These are phyloP conservation scores for Parietaria judaica DNA, from an alignment of 306 rosid genomes.

Conservation along the genomic window DNA sequence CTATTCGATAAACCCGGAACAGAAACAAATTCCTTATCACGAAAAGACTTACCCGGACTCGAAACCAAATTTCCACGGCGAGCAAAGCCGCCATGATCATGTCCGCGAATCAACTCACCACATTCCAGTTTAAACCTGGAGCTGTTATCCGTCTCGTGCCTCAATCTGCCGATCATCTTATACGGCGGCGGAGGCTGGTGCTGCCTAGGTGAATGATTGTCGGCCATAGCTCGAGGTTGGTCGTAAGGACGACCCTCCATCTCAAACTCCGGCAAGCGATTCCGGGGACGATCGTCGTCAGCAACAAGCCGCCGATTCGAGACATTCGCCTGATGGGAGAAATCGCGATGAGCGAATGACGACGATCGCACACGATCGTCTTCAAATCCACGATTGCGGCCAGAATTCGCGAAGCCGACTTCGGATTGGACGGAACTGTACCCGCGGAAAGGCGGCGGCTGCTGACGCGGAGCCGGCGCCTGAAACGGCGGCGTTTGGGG, in stretches of 20 bases:
- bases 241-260: conserved; percentile 19
- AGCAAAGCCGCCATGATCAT: not conserved
- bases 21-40: conserved; percentile 12
- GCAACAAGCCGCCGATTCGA: conserved; percentile 1
- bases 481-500: conserved; percentile 10
- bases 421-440: conserved; percentile 28
- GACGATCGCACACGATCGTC: conserved; percentile 16
- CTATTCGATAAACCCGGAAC: not conserved
- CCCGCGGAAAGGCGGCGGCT: conserved; percentile 9
- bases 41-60: conserved; percentile 11
- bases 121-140: conserved; percentile 33
- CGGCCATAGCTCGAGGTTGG: conserved; percentile 19
- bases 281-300: conserved; percentile 19
- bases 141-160: conserved; percentile 27
- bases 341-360: conserved; percentile 16
- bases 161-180: conserved; percentile 14
- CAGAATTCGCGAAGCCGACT: conserved; percentile 13
- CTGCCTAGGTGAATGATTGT: conserved; percentile 10
- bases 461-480: conserved; percentile 19
- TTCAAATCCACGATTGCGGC: conserved; percentile 15
- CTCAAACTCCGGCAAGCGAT: conserved; percentile 18
- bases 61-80: conserved; percentile 1
- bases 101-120: conserved; percentile 15
- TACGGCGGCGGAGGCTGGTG: conserved; percentile 9
- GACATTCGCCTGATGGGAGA: conserved; percentile 9